Evolutionary conservation across 1,284 basidiomycete genomes (phyloP), one percentile per base, ranked within the genome.

Genomic region (Kalmanozyma brasiliensis): DNA sequence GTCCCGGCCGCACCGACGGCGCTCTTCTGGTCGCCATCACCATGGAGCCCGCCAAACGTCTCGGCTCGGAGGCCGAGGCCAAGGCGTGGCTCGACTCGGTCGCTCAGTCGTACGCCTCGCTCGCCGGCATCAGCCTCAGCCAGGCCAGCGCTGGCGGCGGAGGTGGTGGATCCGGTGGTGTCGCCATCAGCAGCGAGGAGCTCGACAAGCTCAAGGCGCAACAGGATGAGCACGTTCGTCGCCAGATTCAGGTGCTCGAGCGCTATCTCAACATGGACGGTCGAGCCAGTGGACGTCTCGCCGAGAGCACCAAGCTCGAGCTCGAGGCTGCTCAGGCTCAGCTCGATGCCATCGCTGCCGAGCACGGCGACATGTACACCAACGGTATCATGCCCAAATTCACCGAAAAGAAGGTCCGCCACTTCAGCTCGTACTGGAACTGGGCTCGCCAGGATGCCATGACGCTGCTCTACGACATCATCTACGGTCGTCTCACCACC

Each of bases 351-450:
- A 94, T 95, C 79, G 86, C 86, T 60, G 89, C 88, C 79, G 95
- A 94, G 84, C 93, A 96, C 73, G 93, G 96, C 24, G 94, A 98
- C 74, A 83, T 86, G 0, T 98, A 98, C 84, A 86, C 97, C 68
- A 91, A 96, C 57, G 95, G 95, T 42, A 96, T 98, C 72, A 89
- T 94, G 81, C 94, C 95, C 16, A 87, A 88, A 58, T 98, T 98
- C 84, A 92, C 94, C 78, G 89, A 92, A 3, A 86, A 95, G 82
- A 98, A 98, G 84, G 95, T 94, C 17, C 91, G 96, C 47, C 92
- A 91, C 81, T 98, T 98, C 85, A 94, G 97, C 83, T 97, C 94
- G 10, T 93, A 91, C 11, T 98, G 95, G 95, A 98, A 98, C 83
- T 98, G 95, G 96, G 94, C 92, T 48, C 90, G 95, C 73, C 94